Evolutionary conservation across 257 asterid genomes (phyloP).

Genomic region (Eustoma russellianum): DNA sequence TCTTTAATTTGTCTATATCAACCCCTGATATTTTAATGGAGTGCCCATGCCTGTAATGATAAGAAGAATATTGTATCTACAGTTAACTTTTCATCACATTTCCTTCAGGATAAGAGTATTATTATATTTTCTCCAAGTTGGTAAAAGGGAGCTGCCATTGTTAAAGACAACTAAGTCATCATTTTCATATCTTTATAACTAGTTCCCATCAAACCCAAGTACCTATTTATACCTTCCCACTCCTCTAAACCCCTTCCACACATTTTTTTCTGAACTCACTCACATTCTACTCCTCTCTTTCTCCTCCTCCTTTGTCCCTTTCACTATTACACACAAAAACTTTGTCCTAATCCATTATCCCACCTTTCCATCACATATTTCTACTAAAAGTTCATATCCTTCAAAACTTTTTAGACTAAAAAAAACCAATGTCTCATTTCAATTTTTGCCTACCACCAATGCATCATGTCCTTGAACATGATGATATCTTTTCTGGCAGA

Average conservation of each 20-base stretch:
- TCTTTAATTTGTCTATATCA: too few relatives aligned
- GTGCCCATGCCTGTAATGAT: too few relatives aligned
- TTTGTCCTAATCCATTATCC: neutral
- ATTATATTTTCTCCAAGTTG: neutral
- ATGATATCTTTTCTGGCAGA: slow-evolving; percentile 51
- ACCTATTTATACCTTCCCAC: slow-evolving; percentile 57
- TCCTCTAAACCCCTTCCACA: slow-evolving; percentile 68
- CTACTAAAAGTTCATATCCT: too few relatives aligned
- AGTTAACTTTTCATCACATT: too few relatives aligned
- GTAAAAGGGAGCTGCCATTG: slow-evolving; percentile 16
- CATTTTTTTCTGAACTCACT: slow-evolving; percentile 21
- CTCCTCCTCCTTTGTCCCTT: slow-evolving; percentile 15
- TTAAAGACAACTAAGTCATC: slow-evolving; percentile 31
- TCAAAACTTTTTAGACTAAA: neutral
- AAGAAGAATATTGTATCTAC: too few relatives aligned
- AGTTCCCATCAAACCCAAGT: slow-evolving; percentile 21
- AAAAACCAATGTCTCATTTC: neutral
- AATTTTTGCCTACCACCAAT: slow-evolving; percentile 27
- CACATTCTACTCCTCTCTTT: slow-evolving; percentile 7
- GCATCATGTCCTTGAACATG: slow-evolving; percentile 22
- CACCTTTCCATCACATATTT: neutral
- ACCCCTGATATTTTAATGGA: too few relatives aligned
- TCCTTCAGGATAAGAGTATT: neutral
- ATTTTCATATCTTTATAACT: slow-evolving; percentile 36
- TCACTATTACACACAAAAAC: slow-evolving; percentile 12